These are phyloP conservation scores for Paraconiothyrium sp. DNA, from an alignment of 2,329 filamentous ascomycete species.

Conservation along the genomic window DNA sequence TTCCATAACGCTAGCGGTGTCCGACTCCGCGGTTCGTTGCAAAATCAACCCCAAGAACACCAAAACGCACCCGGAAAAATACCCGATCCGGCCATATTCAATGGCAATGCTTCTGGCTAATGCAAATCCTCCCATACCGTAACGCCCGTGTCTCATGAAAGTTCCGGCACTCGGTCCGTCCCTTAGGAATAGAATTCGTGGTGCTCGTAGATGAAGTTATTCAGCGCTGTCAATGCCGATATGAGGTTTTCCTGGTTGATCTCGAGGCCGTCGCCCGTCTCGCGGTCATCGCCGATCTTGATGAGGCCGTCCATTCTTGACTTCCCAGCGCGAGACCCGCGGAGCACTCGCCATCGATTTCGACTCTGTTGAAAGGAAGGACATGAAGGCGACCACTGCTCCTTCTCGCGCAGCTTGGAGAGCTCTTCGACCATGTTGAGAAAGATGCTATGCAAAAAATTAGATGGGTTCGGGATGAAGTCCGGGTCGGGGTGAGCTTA, in stretches of 20 bases:
- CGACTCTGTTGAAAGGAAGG: constrained; percentile 42
- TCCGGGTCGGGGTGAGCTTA: constrained; percentile 28
- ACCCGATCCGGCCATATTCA: constrained; percentile 12
- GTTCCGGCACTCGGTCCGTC: constrained; percentile 24
- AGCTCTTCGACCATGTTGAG: constrained; percentile 44
- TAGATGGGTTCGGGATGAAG: constrained; percentile 8
- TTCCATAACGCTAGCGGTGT: constrained; percentile 4
- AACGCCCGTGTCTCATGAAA: constrained; percentile 24
- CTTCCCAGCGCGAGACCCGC: constrained; percentile 40
- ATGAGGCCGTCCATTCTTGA: constrained; percentile 42
- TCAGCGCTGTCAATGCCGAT: constrained; percentile 45
- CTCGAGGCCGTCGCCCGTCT: constrained; percentile 44
- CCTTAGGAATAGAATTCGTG: constrained; percentile 33
- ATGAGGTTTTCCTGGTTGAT: constrained; percentile 44
- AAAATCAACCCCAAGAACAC: constrained; percentile 12
- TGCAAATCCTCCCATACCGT: constrained; percentile 26
- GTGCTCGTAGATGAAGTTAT: constrained; percentile 51
- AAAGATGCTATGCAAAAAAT: constrained; percentile 40
- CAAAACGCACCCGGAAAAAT: constrained; percentile 5
- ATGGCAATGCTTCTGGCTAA: constrained; percentile 24
- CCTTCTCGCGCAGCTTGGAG: constrained; percentile 45
- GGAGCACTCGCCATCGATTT: constrained; percentile 45
- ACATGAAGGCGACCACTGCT: constrained; percentile 41
- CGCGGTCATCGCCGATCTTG: constrained; percentile 41
- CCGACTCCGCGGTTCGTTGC: constrained; percentile 16